A percentile compares a stretch with the other conserved stretches of the same genome.
Evolutionary conservation across 1,139 yeast genomes (phyloP).

Genomic region (Geotrichum bryndzae): DNA sequence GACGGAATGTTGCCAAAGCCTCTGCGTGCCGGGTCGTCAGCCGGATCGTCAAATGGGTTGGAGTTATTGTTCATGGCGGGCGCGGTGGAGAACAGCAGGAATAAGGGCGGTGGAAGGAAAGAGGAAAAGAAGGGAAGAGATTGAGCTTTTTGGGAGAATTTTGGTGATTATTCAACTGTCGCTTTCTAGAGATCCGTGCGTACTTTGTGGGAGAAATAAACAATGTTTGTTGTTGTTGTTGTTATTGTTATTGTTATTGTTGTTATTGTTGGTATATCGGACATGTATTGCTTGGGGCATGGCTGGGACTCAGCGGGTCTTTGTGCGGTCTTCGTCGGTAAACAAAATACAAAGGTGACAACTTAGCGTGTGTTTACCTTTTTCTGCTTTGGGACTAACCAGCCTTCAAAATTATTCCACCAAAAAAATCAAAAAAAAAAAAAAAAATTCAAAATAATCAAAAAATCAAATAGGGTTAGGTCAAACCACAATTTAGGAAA

Average conservation of each 20-base stretch:
- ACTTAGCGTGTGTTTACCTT: neutral
- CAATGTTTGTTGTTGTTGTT: neutral
- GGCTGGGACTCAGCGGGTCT: neutral
- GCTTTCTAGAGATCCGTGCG: neutral
- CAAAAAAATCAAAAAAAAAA: neutral
- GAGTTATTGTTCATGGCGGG: neutral
- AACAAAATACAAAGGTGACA: neutral
- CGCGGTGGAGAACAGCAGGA: neutral
- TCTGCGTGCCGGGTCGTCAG: neutral
- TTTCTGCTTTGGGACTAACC: neutral
- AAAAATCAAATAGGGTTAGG: neutral
- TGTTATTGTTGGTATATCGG: neutral
- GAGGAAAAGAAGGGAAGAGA: neutral
- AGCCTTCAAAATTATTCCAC: too few species aligned
- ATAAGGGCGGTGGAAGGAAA: neutral
- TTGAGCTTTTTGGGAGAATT: neutral
- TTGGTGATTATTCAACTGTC: neutral
- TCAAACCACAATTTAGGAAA: neutral
- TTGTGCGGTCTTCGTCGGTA: neutral
- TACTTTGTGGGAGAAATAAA: neutral
- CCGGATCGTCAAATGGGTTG: neutral
- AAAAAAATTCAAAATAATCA: neutral
- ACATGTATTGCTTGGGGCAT: neutral
- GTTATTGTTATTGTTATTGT: neutral
- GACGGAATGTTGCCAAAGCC: constrained; percentile 7